phyloP scores from a whole-genome alignment of 306 rosid genomes.

The Acmispon strigosus region DNA sequence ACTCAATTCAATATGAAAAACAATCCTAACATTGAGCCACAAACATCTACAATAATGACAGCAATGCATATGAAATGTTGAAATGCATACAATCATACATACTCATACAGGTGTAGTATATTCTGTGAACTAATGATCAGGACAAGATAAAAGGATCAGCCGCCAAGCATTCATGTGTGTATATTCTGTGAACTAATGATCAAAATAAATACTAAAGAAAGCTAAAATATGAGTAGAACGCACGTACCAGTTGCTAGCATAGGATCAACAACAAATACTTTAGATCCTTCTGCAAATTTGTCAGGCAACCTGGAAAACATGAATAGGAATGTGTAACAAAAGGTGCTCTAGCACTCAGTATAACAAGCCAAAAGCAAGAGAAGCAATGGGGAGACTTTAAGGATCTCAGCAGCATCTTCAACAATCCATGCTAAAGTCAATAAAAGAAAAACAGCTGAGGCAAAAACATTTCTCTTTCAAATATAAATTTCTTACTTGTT shows the following conservation, averaged over 20 bases:
- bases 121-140: background rate
- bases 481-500: conserved; percentile 60
- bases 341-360: background rate
- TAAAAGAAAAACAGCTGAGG: background rate
- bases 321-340: background rate
- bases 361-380: background rate
- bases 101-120: no score
- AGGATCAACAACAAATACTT: conserved; percentile 81
- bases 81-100: no score
- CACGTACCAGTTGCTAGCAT: conserved; percentile 84
- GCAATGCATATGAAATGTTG: no score
- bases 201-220: background rate
- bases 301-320: conserved; percentile 61
- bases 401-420: background rate
- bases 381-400: background rate
- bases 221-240: conserved; percentile 10
- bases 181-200: background rate
- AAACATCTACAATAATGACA: no score
- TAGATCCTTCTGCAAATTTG: conserved; percentile 68
- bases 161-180: background rate
- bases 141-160: background rate
- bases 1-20: no score
- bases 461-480: background rate
- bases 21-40: no score
- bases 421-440: background rate